Evolutionary conservation across 2,329 filamentous ascomycete genomes (phyloP).

Genomic region (Microdochium nivale): DNA sequence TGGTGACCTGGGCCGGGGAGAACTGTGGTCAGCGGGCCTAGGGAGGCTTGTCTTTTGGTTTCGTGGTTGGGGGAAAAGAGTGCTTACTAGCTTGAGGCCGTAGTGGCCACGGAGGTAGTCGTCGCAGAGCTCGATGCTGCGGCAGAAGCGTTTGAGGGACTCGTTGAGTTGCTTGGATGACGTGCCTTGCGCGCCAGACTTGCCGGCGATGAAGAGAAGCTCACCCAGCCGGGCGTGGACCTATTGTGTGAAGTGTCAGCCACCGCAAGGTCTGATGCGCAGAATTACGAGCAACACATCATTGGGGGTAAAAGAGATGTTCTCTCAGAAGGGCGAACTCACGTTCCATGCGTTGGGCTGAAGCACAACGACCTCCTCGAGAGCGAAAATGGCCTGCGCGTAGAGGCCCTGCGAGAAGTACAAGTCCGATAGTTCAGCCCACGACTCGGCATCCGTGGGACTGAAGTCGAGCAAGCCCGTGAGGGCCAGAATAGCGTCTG

Average conservation of each 20-base stretch:
- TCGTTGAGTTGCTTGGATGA: conserved; percentile 53
- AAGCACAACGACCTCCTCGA: conserved; percentile 84
- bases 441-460: conserved; percentile 86
- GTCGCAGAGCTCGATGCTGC: conserved; percentile 89
- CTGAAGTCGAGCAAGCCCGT: conserved; percentile 70
- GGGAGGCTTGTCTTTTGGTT: too few species aligned
- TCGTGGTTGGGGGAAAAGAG: not conserved
- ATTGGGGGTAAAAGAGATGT: too few species aligned
- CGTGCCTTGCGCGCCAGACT: conserved; percentile 26
- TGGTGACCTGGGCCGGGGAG: not conserved
- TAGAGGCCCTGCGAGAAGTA: conserved; percentile 75
- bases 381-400: conserved; percentile 73
- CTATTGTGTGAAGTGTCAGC: conserved; percentile 34
- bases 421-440: conserved; percentile 83
- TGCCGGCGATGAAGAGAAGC: conserved; percentile 63
- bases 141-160: conserved; percentile 75
- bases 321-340: conserved; percentile 26
- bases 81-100: conserved; percentile 69
- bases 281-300: too few species aligned
- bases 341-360: conserved; percentile 95
- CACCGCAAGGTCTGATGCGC: too few species aligned
- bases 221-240: conserved; percentile 84
- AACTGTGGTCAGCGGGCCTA: too few species aligned
- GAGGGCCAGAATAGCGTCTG: conserved; percentile 68
- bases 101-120: conserved; percentile 90